Evolutionary conservation across 306 rosid species (phyloP).

Genomic region (Oxytropis ochrocephala): DNA sequence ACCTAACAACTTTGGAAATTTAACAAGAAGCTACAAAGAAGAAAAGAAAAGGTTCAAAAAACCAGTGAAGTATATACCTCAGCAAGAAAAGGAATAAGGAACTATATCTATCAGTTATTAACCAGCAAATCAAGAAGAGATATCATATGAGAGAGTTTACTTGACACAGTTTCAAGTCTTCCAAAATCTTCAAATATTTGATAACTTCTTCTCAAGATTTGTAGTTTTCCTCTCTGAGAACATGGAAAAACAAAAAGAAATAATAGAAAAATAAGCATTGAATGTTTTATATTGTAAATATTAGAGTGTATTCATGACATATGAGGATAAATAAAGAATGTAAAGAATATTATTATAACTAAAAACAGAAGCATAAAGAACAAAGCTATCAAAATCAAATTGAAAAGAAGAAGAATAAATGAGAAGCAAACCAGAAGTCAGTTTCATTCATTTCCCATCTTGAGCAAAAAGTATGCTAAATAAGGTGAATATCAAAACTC

Average conservation of each 20-base stretch:
- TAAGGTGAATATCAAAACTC: constrained; percentile 14
- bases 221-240: constrained; percentile 13
- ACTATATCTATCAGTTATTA: background rate
- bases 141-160: constrained; percentile 8
- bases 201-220: constrained; percentile 21
- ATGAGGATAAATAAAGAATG: background rate
- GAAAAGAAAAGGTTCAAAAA: background rate
- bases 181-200: constrained; percentile 14
- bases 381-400: background rate
- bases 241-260: constrained; percentile 8
- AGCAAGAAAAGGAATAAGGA: constrained; percentile 9
- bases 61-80: background rate
- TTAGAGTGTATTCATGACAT: background rate
- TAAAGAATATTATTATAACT: constrained; percentile 20
- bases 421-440: constrained; percentile 25
- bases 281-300: constrained; percentile 22
- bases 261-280: constrained; percentile 14
- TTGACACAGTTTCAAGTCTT: constrained; percentile 8
- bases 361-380: constrained; percentile 27
- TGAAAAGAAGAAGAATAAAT: constrained; percentile 16
- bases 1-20: background rate
- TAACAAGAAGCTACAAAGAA: background rate
- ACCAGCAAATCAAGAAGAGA: constrained; percentile 12
- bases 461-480: constrained; percentile 26
- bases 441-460: constrained; percentile 5